These are phyloP conservation scores for Metschnikowia borealis DNA, from an alignment of 805 yeast species.

Conservation along the genomic window DNA sequence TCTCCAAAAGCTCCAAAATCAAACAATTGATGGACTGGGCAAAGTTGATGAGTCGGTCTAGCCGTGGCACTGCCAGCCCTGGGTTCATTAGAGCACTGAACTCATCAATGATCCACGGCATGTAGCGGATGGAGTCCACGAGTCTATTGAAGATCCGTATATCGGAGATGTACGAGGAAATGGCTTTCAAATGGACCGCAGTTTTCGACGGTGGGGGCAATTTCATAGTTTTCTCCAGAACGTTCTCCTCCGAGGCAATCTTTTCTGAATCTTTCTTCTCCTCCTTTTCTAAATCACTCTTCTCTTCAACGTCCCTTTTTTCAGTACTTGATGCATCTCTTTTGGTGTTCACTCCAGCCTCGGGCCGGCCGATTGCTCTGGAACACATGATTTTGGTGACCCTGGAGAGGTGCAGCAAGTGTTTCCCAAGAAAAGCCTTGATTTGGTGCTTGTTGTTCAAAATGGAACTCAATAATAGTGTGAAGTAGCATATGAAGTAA, in stretches of 20 bases:
- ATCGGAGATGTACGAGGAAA: conserved; percentile 38
- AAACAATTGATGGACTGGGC: conserved; percentile 40
- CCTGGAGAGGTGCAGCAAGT: conserved; percentile 21
- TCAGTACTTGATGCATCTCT: not conserved
- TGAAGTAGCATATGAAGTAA: conserved; percentile 42
- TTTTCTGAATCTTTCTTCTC: not conserved
- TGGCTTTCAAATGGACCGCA: conserved; percentile 33
- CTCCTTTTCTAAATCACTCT: no score
- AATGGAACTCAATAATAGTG: conserved; percentile 33
- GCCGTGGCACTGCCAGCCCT: conserved; percentile 21
- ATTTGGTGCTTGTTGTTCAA: conserved; percentile 37
- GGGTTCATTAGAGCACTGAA: conserved; percentile 27
- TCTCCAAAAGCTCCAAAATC: conserved; percentile 37
- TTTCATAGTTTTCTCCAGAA: not conserved
- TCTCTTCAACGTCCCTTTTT: no score
- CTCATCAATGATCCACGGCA: conserved; percentile 45
- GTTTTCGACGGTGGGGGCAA: conserved; percentile 15
- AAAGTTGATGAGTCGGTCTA: conserved; percentile 33
- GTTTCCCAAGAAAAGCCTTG: conserved; percentile 25
- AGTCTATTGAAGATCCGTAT: conserved; percentile 40
- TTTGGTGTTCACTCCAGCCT: not conserved
- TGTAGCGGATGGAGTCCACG: conserved; percentile 38
- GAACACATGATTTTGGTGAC: conserved; percentile 7
- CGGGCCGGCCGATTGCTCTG: not conserved
- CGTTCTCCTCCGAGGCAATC: not conserved